A percentile compares a stretch with the other conserved stretches of the same genome.
phyloP scores from a whole-genome alignment of 139 green algal species.

The Closterium sp. region DNA sequence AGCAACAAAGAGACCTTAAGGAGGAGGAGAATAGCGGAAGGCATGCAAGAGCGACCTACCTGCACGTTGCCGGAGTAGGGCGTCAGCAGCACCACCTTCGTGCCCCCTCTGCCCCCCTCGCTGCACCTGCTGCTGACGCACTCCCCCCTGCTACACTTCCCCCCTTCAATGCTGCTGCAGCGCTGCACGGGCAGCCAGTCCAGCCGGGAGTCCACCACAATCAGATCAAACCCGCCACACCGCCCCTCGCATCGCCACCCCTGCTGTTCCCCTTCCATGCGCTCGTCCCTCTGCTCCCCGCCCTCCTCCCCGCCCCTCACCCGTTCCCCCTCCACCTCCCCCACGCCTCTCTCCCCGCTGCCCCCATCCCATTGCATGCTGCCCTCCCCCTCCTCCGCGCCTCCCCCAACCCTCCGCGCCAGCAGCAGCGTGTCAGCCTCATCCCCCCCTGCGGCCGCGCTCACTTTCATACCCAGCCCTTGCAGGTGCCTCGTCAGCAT shows the following conservation, averaged over 20 bases:
- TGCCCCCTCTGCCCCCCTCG: neutral
- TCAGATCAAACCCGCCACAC: neutral
- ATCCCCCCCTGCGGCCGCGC: neutral
- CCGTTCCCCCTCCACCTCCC: neutral
- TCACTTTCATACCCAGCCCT: neutral
- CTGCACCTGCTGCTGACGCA: no score
- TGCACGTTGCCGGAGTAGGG: neutral
- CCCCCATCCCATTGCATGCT: neutral
- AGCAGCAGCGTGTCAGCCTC: neutral
- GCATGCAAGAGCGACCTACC: neutral
- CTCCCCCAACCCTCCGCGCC: neutral
- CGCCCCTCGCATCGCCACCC: neutral
- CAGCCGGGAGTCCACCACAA: neutral
- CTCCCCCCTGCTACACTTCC: no score
- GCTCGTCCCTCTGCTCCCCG: neutral
- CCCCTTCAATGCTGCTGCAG: neutral
- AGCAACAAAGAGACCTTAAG: neutral
- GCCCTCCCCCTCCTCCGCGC: neutral
- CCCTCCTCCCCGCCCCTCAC: neutral
- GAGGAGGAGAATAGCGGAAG: neutral
- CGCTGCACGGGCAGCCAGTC: neutral
- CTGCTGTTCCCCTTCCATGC: neutral
- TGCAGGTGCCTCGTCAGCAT: neutral
- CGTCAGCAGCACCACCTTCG: neutral
- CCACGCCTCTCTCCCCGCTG: neutral